phyloP scores from a whole-genome alignment of 75 land plant genomes.

The Cupressus sempervirens region DNA sequence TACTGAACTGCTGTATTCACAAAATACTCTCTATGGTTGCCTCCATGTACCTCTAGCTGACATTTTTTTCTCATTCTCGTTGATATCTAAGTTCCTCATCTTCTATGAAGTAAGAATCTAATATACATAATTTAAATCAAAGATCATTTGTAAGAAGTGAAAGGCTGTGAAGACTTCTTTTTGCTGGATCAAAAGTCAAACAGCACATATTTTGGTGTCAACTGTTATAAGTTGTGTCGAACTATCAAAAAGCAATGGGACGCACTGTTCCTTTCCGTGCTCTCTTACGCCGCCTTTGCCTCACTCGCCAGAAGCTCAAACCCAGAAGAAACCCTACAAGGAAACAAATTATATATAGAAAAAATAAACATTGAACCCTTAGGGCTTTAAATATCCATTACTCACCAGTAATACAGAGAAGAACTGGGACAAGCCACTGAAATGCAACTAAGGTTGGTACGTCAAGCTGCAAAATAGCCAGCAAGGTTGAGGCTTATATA shows the following conservation, averaged over 20 bases:
- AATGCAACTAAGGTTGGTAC: conserved; percentile 46
- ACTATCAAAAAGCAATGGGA: conserved; percentile 14
- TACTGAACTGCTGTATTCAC: neutral
- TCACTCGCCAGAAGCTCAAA: conserved; percentile 62
- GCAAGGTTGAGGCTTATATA: neutral
- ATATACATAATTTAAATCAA: neutral
- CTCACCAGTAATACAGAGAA: conserved; percentile 70
- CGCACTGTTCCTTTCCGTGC: conserved; percentile 59
- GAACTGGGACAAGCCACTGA: conserved; percentile 77
- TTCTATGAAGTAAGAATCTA: neutral
- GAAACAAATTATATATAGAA: conserved; percentile 1
- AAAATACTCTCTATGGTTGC: neutral
- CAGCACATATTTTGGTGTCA: neutral
- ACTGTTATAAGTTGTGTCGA: neutral
- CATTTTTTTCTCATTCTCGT: neutral
- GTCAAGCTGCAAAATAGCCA: conserved; percentile 61
- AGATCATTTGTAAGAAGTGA: neutral
- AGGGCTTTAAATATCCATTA: neutral
- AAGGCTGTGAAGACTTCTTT: neutral
- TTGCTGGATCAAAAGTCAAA: neutral
- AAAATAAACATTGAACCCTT: neutral
- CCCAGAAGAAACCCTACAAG: conserved; percentile 64
- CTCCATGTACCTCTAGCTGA: neutral
- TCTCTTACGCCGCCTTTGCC: conserved; percentile 62
- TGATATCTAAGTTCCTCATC: neutral